Base-by-base conservation (phyloP, 208 protist species). In the Crithidia fasciculata region DNA sequence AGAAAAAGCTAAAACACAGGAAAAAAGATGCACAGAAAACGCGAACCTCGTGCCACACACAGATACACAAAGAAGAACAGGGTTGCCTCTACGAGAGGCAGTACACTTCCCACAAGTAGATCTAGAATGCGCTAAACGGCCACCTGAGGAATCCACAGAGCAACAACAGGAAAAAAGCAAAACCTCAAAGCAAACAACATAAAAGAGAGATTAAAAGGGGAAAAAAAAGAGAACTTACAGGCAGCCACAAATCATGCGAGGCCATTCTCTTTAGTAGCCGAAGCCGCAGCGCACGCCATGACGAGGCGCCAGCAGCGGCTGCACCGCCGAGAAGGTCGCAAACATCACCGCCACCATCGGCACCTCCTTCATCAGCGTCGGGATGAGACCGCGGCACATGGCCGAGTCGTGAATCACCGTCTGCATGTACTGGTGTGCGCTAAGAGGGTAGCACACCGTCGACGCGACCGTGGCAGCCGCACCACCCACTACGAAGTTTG, bases 371-470 rank as follows among this genome's bases (percentile, higher is more conserved):
- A 76, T 37, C 59, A 97, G 49, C 40, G 89, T 95, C 13, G 89
- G 81, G 28, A 83, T 15, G 7, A 97, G 79, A 2, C 93, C 93
- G 13, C 93, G 88, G 74, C 93, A 97, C 41, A 97, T 79, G 37
- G 93, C 88, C 3, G 93, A 97, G 71, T 97, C 93, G 73, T 97
- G 83, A 70, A 97, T 97, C 19, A 97, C 90, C 4, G 93, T 97
- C 67, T 97, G 93, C 74, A 95, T 83, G 73, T 97, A 97, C 63
- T 81, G 78, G 67, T 95, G 90, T 16, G 93, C 93, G 65, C 87
- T 93, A 64, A 89, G 79, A 6, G 93, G 93, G 72, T 97, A 97
- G 72, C 89, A 95, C 36, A 95, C 73, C n/a, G 90, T 95, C 8
- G 88, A 87, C 10, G 93, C 93, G 18, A 95, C 86, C 18, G 81